Conservation (phyloP, 352 stramenopile species). For the Phytophthora uliginosa region DNA sequence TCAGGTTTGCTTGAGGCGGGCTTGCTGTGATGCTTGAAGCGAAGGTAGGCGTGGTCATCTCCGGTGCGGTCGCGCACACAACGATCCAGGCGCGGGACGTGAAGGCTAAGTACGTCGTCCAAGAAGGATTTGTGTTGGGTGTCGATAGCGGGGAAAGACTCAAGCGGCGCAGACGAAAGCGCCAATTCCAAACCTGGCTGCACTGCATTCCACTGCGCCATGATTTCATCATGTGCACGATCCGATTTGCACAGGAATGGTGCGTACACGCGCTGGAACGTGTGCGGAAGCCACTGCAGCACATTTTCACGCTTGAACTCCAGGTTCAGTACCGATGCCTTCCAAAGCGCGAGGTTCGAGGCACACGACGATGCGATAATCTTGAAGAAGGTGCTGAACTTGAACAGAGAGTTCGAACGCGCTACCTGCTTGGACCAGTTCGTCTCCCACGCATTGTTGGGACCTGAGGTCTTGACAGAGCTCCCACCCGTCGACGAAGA, state of each 20-base stretch:
- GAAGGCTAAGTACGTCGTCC: slow-evolving; percentile 81
- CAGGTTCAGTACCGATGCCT: slow-evolving; percentile 70
- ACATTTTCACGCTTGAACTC: slow-evolving; percentile 77
- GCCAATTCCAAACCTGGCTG: slow-evolving; percentile 80
- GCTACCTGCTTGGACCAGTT: slow-evolving; percentile 86
- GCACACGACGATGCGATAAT: slow-evolving; percentile 69
- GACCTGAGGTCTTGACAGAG: slow-evolving; percentile 12
- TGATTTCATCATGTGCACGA: slow-evolving; percentile 79
- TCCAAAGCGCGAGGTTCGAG: slow-evolving; percentile 82
- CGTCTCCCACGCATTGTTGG: slow-evolving; percentile 64
- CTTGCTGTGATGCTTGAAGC: slow-evolving; percentile 83
- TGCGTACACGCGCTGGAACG: slow-evolving; percentile 80
- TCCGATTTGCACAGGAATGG: slow-evolving; percentile 83
- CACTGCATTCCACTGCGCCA: slow-evolving; percentile 77
- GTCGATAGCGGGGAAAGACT: slow-evolving; percentile 72
- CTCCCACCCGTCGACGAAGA: slow-evolving; percentile 6
- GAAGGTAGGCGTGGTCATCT: slow-evolving; percentile 87
- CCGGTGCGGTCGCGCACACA: slow-evolving; percentile 83
- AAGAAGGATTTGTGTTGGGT: slow-evolving; percentile 73
- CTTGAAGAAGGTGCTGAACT: slow-evolving; percentile 79
- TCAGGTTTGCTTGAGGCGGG: slow-evolving; percentile 33
- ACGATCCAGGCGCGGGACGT: slow-evolving; percentile 83
- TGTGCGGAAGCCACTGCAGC: slow-evolving; percentile 78
- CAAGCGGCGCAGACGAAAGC: slow-evolving; percentile 61
- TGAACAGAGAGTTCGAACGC: slow-evolving; percentile 73